Conservation (phyloP, 2,329 filamentous ascomycete species). For the Aspergillus sp. region DNA sequence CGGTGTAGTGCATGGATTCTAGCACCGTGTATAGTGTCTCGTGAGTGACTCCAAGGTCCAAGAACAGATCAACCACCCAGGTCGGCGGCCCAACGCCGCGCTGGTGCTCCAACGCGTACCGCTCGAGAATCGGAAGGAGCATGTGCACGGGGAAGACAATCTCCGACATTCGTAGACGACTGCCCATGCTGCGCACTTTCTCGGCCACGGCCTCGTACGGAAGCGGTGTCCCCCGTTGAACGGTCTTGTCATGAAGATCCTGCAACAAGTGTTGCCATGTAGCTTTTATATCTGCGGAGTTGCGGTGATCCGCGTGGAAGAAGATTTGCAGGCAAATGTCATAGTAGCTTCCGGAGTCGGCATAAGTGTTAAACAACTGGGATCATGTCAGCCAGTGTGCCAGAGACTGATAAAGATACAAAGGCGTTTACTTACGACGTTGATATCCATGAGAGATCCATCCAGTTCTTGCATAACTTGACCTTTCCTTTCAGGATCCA, state of each 20-base stretch:
- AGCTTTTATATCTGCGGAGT: conserved; percentile 68
- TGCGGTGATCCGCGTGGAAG: conserved; percentile 83
- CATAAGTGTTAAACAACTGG: conserved; percentile 85
- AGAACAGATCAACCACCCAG: conserved; percentile 58
- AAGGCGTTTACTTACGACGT: conserved; percentile 51
- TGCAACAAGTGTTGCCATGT: conserved; percentile 80
- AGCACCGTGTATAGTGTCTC: conserved; percentile 54
- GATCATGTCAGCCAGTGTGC: conserved; percentile 5
- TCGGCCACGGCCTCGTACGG: conserved; percentile 43
- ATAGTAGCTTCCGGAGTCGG: conserved; percentile 84
- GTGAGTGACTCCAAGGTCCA: conserved; percentile 52
- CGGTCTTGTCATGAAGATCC: conserved; percentile 53
- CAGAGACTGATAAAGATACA: conserved; percentile 11
- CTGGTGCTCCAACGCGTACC: conserved; percentile 43
- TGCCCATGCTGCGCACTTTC: conserved; percentile 49
- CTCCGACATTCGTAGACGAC: conserved; percentile 47
- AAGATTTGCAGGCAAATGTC: conserved; percentile 91
- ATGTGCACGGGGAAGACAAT: conserved; percentile 46
- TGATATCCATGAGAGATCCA: conserved; percentile 66
- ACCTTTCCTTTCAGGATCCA: conserved; percentile 52
- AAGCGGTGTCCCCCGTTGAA: conserved; percentile 31
- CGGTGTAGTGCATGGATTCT: conserved; percentile 58
- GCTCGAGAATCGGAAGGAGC: conserved; percentile 48
- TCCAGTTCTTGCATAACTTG: conserved; percentile 62
- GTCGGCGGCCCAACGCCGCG: conserved; percentile 39